phyloP scores from a whole-genome alignment of 208 protist species.

The Angomonas deanei region DNA sequence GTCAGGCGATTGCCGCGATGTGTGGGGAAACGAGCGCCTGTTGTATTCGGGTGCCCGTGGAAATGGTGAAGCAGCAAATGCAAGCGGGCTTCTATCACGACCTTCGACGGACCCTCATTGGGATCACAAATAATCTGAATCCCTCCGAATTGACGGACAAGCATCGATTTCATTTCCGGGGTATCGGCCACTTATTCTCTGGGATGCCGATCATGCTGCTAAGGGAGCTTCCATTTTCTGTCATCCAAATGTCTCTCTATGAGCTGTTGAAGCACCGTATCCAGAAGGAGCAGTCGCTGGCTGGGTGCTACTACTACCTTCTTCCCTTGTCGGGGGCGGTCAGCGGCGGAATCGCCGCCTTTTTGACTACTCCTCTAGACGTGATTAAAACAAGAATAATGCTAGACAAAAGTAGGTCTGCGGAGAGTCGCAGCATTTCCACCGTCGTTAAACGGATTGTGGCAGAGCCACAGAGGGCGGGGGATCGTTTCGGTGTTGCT shows the following conservation, averaged over 20 bases:
- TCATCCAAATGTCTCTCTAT: constrained; percentile 92
- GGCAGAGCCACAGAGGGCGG: constrained; percentile 36
- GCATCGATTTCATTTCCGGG: constrained; percentile 5
- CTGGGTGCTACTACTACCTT: constrained; percentile 26
- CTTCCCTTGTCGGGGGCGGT: constrained; percentile 75
- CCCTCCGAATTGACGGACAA: not conserved
- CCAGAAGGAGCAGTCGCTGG: constrained; percentile 17
- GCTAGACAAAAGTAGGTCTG: constrained; percentile 34
- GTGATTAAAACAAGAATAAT: constrained; percentile 93
- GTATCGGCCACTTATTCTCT: constrained; percentile 57
- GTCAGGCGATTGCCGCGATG: constrained; percentile 62
- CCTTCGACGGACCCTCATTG: constrained; percentile 24
- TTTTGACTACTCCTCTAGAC: constrained; percentile 90
- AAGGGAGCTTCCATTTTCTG: constrained; percentile 87
- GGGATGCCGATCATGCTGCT: constrained; percentile 86
- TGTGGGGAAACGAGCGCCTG: constrained; percentile 79
- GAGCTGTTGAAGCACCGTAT: constrained; percentile 65
- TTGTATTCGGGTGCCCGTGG: constrained; percentile 82
- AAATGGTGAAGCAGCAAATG: constrained; percentile 91
- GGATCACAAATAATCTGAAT: constrained; percentile 42
- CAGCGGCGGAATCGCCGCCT: constrained; percentile 78
- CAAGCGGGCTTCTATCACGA: constrained; percentile 64
- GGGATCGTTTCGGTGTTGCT: constrained; percentile 64
- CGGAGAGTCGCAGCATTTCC: constrained; percentile 12
- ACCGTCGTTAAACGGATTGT: constrained; percentile 42